These are phyloP conservation scores for Auricularia sp. DNA, from an alignment of 768 basidiomycete species.

Conservation along the genomic window DNA sequence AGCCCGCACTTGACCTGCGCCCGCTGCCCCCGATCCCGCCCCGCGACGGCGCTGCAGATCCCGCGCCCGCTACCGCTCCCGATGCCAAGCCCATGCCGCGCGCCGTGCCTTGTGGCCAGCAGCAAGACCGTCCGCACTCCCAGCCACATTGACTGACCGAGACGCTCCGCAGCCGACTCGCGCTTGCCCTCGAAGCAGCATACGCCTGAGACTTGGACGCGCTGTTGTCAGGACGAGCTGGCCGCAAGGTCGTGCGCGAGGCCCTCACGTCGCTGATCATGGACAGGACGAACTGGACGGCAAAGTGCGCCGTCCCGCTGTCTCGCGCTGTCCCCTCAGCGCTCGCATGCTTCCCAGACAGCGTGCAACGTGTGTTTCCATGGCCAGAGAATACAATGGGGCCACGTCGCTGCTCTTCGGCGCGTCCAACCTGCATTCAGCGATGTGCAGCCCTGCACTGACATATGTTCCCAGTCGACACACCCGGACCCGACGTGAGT, in stretches of 20 bases:
- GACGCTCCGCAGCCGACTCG: neutral
- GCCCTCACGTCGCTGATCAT: neutral
- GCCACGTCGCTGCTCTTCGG: neutral
- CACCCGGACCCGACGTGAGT: neutral
- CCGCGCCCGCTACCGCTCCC: neutral
- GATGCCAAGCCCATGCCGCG: neutral
- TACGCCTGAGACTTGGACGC: neutral
- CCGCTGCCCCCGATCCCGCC: too few species aligned
- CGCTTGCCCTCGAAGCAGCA: neutral
- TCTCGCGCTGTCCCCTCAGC: too few species aligned
- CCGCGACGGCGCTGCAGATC: neutral
- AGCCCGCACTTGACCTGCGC: neutral
- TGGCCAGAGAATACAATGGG: neutral
- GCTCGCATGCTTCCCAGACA: neutral
- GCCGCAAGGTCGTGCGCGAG: neutral
- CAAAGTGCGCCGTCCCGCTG: neutral
- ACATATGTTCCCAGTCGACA: neutral
- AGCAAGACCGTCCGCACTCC: neutral
- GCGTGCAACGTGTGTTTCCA: neutral
- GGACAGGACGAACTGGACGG: neutral
- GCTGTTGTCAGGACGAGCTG: neutral
- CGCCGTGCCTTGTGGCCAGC: neutral
- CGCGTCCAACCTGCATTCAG: neutral
- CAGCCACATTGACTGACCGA: neutral
- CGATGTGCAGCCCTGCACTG: neutral